Evolutionary conservation across 1,284 basidiomycete species (phyloP), one percentile per base, ranked within the genome.

Genomic region (Thelephora terrestris): DNA sequence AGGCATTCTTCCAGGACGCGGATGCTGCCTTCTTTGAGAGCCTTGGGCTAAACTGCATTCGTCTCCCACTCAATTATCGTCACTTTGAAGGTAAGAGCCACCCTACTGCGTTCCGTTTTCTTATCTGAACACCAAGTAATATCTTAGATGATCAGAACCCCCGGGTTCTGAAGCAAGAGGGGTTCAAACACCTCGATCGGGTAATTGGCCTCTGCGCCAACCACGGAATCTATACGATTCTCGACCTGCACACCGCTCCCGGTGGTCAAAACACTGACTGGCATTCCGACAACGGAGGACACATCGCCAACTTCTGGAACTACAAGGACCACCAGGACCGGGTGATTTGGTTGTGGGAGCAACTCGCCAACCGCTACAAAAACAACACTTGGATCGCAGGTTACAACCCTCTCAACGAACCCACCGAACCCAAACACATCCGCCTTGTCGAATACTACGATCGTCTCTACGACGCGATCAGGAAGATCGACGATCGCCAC

Each of bases 241-340:
- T 81, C 50, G 81, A 84, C 56, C 65, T 84, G 52, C 81, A 85
- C 60, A 69, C 76, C 17, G 76, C 74, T 0, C 78, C 78, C 1
- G 79, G 79, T 23, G 79, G 81, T 1, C 78, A 79, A 59, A 79
- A 79, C 58, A 67, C 62, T n/a, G 77, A 70, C 53, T 77, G 76
- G 76, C 75, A 76, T 59, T 62, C 64, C 9, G 78, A 80, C 56
- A 62, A 68, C 4, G 76, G 76, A 4, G 71, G 70, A 4, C 75
- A 79, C 57, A 67, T 76, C 23, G 74, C 76, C 24, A 69, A 70
- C 57, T 81, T 88, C 66, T 89, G 82, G 81, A 68, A 67, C 9
- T 83, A 86, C 66, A 83, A 76, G 53, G 82, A 89, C 59, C 84
- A 85, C 64, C 83, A 88, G 61, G 81, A 87, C 58, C 71, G 84